phyloP scores from a whole-genome alignment of 805 yeast species.

The Nakazawaea pomicola region DNA sequence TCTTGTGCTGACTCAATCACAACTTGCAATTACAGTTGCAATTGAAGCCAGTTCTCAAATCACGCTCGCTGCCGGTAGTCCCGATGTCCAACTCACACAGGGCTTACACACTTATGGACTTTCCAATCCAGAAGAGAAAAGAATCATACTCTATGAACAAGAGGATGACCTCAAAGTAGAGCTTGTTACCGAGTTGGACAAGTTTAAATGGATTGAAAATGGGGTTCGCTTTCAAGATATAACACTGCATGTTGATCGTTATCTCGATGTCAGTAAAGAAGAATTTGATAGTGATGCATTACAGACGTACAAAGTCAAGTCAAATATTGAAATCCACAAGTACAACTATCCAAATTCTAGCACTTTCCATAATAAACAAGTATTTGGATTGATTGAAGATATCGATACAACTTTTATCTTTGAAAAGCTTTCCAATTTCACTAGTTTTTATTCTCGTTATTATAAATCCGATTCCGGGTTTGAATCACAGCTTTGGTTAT shows the following conservation, averaged over 20 bases:
- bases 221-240: slow-evolving; percentile 62
- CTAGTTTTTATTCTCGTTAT: slow-evolving; percentile 71
- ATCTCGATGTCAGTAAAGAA: slow-evolving; percentile 33
- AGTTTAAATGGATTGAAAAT: slow-evolving; percentile 29
- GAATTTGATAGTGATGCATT: slow-evolving; percentile 21
- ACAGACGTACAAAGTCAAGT: slow-evolving; percentile 15
- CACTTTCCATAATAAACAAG: slow-evolving; percentile 27
- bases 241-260: slow-evolving; percentile 37
- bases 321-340: slow-evolving; percentile 15
- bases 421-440: slow-evolving; percentile 52
- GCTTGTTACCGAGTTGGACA: slow-evolving; percentile 29
- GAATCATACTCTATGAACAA: slow-evolving; percentile 4
- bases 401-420: slow-evolving; percentile 46
- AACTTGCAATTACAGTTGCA: no score
- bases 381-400: slow-evolving; percentile 34
- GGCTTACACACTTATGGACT: background rate
- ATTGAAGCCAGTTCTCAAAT: no score
- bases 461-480: slow-evolving; percentile 69
- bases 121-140: slow-evolving; percentile 1
- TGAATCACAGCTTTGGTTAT: slow-evolving; percentile 69
- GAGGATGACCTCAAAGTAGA: slow-evolving; percentile 3
- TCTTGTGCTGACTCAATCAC: no score
- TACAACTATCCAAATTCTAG: slow-evolving; percentile 51
- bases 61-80: no score
- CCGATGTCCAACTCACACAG: no score